Evolutionary conservation across 1,284 basidiomycete species (phyloP), one percentile per base, ranked within the genome.

Genomic region (Naganishia cerealis): DNA sequence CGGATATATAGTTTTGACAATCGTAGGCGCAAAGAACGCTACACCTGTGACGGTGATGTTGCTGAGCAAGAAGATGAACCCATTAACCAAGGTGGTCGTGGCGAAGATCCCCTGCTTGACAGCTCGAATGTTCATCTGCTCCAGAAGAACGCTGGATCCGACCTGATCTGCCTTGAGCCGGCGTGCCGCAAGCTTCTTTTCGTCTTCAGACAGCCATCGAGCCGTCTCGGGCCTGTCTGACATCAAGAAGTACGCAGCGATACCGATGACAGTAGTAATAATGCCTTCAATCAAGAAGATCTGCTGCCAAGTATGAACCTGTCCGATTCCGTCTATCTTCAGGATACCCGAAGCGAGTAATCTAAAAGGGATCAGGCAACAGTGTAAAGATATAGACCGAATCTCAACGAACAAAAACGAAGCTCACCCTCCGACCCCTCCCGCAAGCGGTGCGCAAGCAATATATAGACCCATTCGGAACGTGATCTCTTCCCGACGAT

Each of bases 1-100:
- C 1, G 81, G 81, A 72, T 77, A 82, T 67, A 82, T 76, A 1
- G 74, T 76, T 0, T 66, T 42, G 21, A 82, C 76, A n/a, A 81
- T 76, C 2, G 78, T 78, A 29, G 68, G 68, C 21, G 68, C 66
- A 29, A 69, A 69, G 65, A 66, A 69, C 7, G 63, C 68, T 16
- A 66, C 40, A 18, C 68, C 68, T 52, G 78, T 75, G 1, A 77
- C 76, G 5, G 75, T 75, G 46, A 80, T 75, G 74, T 82, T 82
- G 73, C 80, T 74, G 61, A 82, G 71, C 2, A 82, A 61, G 74
- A 80, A 81, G 66, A 79, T 77, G 18, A 76, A 42, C 1, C 77
- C 73, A 38, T 72, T 69, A n/a, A 72, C 63, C n/a, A 77, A 48
- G 1, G 72, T 72, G 67, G 71, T 71, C 43, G 72, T 71, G 48